phyloP scores from a whole-genome alignment of 768 basidiomycete species.

The Mycena latifolia region DNA sequence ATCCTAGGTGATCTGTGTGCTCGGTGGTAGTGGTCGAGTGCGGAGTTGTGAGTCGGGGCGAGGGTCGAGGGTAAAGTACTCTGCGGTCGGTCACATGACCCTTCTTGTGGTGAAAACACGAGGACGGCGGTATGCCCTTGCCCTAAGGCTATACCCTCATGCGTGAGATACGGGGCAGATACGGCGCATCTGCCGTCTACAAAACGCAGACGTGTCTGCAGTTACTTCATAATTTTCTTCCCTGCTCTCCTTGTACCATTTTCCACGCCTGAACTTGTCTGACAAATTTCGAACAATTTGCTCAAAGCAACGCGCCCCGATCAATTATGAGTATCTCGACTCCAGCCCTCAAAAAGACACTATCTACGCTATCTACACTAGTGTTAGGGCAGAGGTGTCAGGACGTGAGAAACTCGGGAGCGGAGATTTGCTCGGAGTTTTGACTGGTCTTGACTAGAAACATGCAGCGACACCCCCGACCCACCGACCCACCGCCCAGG shows the following conservation, averaged over 20 bases:
- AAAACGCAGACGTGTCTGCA: conserved; percentile 12
- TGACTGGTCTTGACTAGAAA: not conserved
- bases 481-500: not conserved
- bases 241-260: not conserved
- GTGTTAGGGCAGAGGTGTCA: not conserved
- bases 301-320: no score
- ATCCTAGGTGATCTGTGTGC: conserved; percentile 37
- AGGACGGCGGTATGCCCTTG: no score
- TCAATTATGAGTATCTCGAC: no score
- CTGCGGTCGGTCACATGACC: conserved; percentile 5
- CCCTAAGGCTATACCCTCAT: no score
- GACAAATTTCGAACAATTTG: no score
- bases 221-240: not conserved
- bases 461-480: conserved; percentile 10
- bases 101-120: not conserved
- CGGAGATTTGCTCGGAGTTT: conserved; percentile 22
- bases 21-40: not conserved
- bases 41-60: not conserved
- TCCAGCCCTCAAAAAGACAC: no score
- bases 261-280: no score
- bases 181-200: conserved; percentile 21
- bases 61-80: not conserved
- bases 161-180: conserved; percentile 4
- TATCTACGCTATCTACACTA: no score
- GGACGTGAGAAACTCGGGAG: conserved; percentile 30